Base-by-base conservation (phyloP, 73 alveolate genomes). In the Stentor coeruleus region DNA sequence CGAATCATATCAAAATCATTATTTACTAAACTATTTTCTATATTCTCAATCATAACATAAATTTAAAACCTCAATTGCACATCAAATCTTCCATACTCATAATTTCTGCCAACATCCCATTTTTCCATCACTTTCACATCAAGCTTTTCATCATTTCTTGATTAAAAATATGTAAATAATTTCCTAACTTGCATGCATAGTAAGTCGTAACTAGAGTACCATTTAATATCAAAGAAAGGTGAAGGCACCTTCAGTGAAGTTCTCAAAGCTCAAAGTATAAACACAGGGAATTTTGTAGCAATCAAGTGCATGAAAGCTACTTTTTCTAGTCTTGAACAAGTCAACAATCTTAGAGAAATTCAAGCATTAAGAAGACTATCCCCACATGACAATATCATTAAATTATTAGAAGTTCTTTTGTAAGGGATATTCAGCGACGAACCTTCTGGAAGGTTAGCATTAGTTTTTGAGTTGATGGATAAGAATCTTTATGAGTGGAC, bases 381-480 rank as follows among this genome's bases (percentile, higher is more conserved):
- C 66, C 98, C 98, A 42, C 99, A 96, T 80, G 98, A 98, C 59
- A 94, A 98, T 86, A 95, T 98, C 76, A 94, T 98, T 81, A 96
- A 97, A 90, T 86, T 98, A 57, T 91, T 96, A 3, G 98, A 95
- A 77, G 97, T 94, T 0, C 89, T 95, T 57, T 95, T 93, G 94
- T 88, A 88, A 40, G 35, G 31, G 31, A 55, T 14, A 35, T 35
- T 35, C 74, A 88, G 94, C 85, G 99, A 97, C 77, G 99, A 97
- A 83, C 99, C 99, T 15, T 96, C 99, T 3, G 99, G 99, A 6
- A 89, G 99, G 58, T 93, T 98, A 33, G 99, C 99, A 3, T 84
- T 98, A 35, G 99, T 98, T 2, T 98, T 98, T 81, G 99, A 98
- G 84, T 89, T 98, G 83, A 98, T 98, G 99, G 99, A 98, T 84